Base-by-base conservation (phyloP, 169 alveolate species). In the Neospora caninum region DNA sequence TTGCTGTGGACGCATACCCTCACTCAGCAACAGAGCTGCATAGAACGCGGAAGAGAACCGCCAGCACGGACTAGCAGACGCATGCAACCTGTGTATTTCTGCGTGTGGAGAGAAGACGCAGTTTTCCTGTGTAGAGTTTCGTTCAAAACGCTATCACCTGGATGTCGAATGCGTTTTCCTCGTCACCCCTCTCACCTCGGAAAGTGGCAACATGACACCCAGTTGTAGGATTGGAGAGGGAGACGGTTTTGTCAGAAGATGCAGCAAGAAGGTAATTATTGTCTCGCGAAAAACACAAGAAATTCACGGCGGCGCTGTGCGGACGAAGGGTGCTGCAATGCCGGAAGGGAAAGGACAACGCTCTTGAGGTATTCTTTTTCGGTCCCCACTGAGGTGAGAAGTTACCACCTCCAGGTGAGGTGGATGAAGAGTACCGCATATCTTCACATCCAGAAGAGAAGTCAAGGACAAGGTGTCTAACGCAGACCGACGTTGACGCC, bases 301-400 rank as follows among this genome's bases (percentile, higher is more conserved):
- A 82, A 49, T 82, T 82, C 64, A 82, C 89, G 9, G 89, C 89
- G 18, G 89, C 89, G 41, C 31, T 18, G 36, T 82, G 89, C 1
- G 89, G 69, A 9, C 69, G 36, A 9, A 82, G 27, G 18, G 89
- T 82, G 69, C 89, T 18, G 67, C 69, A 49, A 20, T 36, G 89
- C 41, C 64, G 89, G 38, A 82, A 82, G 67, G 89, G 89, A 82
- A 82, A 82, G 27, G 2, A 41, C 69, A 41, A 67, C 84, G 7
- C 9, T n/a, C 20, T 64, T 64, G 58, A 7, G 4, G 22, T 13
- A 7, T 49, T 49, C 58, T 49, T 49, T 49, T 4, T 4, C 13
- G 13, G 4, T 49, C 58, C 22, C 58, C 58, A 49, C 13, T 13
- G 22, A 49, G 58, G 58, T 49, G 58, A 49, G 13, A 49, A 7